Evolutionary conservation across 129 eudicot species (phyloP).

Genomic region (Centella asiatica): DNA sequence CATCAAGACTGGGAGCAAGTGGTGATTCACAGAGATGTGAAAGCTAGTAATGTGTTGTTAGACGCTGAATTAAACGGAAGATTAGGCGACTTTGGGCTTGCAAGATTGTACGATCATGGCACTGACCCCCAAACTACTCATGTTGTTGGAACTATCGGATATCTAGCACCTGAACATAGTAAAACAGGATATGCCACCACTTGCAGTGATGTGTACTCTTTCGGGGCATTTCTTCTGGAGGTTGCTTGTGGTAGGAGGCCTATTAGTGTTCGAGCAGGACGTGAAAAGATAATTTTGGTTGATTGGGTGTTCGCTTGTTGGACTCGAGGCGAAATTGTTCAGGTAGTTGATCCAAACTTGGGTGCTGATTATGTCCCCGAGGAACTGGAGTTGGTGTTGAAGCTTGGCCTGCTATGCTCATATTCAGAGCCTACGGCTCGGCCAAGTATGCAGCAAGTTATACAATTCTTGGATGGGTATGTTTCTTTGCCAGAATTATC

Average conservation of each 20-base stretch:
- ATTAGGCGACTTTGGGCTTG: slow-evolving; percentile 27
- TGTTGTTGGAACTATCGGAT: slow-evolving; percentile 27
- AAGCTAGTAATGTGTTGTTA: slow-evolving; percentile 23
- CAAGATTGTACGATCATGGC: slow-evolving; percentile 27
- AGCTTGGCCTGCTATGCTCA: background rate
- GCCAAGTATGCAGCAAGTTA: background rate
- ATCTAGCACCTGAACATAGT: slow-evolving; percentile 19
- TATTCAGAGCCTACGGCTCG: background rate
- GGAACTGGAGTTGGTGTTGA: background rate
- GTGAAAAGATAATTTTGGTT: background rate
- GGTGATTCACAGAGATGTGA: slow-evolving; percentile 1
- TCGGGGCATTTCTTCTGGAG: slow-evolving; percentile 24
- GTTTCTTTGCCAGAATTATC: background rate
- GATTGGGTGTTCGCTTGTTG: slow-evolving; percentile 9
- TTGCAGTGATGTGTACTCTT: slow-evolving; percentile 17
- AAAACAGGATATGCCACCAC: slow-evolving; percentile 17
- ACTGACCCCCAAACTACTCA: slow-evolving; percentile 22
- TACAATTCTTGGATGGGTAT: background rate
- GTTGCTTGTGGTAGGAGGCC: slow-evolving; percentile 21
- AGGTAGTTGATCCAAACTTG: background rate
- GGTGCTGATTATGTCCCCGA: background rate
- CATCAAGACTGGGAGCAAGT: slow-evolving; percentile 6
- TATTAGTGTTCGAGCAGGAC: background rate
- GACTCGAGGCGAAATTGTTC: slow-evolving; percentile 5
- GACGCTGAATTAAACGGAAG: slow-evolving; percentile 20